Percentiles rank a stretch among this genome's conserved stretches.
Conservation (phyloP, 495 filamentous ascomycete species). For the Terfezia boudieri region DNA sequence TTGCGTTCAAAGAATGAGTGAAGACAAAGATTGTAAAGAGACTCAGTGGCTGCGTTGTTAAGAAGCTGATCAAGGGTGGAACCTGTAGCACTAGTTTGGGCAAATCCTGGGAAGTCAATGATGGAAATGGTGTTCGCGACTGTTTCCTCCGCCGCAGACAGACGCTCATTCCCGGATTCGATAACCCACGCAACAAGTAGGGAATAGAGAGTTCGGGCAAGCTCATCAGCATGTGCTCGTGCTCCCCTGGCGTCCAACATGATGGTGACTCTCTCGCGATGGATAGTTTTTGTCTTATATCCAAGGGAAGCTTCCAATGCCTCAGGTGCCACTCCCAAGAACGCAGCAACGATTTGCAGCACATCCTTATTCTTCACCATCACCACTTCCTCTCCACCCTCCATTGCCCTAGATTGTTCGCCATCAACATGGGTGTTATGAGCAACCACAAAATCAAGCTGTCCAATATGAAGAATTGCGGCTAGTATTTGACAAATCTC, state of each 20-base stretch:
- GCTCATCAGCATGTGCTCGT: slow-evolving; percentile 73
- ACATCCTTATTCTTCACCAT: slow-evolving; percentile 86
- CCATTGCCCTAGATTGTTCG: slow-evolving; percentile 88
- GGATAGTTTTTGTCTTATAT: slow-evolving; percentile 87
- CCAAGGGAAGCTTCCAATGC: slow-evolving; percentile 74
- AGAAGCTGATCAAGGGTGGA: slow-evolving; percentile 81
- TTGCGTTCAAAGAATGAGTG: slow-evolving; percentile 91
- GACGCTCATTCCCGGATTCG: slow-evolving; percentile 72
- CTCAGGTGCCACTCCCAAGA: slow-evolving; percentile 57
- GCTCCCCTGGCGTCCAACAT: slow-evolving; percentile 89
- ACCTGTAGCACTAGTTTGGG: slow-evolving; percentile 57
- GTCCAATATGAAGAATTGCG: slow-evolving; percentile 79
- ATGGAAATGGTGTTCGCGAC: slow-evolving; percentile 86
- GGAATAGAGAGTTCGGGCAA: slow-evolving; percentile 86
- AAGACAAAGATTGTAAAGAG: slow-evolving; percentile 73
- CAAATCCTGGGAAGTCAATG: slow-evolving; percentile 89
- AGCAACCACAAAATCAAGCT: slow-evolving; percentile 68
- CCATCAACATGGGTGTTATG: slow-evolving; percentile 54
- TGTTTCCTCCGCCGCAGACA: slow-evolving; percentile 70
- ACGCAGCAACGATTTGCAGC: slow-evolving; percentile 63
- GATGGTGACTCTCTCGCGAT: slow-evolving; percentile 84
- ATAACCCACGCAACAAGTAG: slow-evolving; percentile 83
- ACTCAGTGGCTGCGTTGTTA: slow-evolving; percentile 81
- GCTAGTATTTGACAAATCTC: slow-evolving; percentile 90
- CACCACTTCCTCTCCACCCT: slow-evolving; percentile 68